phyloP scores from a whole-genome alignment of 2,329 filamentous ascomycete species.

The Talaromyces rugulosus region DNA sequence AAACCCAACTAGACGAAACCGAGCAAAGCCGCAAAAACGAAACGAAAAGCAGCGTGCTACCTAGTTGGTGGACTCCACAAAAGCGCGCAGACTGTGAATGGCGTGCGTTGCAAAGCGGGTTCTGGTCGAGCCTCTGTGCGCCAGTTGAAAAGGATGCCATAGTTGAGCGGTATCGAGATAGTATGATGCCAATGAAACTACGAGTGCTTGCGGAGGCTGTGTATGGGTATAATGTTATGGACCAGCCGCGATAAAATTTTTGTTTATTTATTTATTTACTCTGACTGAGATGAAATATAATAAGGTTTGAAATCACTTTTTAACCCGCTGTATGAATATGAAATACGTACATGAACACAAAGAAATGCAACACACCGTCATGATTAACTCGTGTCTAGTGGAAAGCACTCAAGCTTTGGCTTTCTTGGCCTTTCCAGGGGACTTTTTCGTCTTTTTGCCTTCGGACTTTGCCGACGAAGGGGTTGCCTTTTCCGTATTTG shows the following conservation, averaged over 20 bases:
- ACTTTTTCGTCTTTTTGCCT: slow-evolving; percentile 10
- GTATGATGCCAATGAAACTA: slow-evolving; percentile 47
- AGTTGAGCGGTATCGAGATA: slow-evolving; percentile 42
- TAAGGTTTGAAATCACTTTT: background rate
- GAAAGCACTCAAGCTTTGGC: slow-evolving; percentile 24
- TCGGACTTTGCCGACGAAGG: background rate
- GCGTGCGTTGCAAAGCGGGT: slow-evolving; percentile 23
- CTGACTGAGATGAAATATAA: background rate
- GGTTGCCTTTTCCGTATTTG: slow-evolving; percentile 3
- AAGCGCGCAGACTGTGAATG: slow-evolving; percentile 38
- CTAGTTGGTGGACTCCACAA: slow-evolving; percentile 42
- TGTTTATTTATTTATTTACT: background rate
- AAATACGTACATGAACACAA: background rate
- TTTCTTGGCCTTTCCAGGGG: slow-evolving; percentile 12
- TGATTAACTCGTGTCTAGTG: background rate
- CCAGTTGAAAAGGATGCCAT: slow-evolving; percentile 34
- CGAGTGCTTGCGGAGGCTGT: slow-evolving; percentile 46
- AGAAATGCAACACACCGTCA: background rate
- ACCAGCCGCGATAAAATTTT: background rate
- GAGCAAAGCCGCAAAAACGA: background rate
- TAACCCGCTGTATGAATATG: background rate
- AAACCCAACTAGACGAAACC: background rate
- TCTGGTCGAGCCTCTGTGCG: slow-evolving; percentile 27
- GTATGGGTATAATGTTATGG: slow-evolving; percentile 23
- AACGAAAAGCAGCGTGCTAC: slow-evolving; percentile 31